Evolutionary conservation across 169 alveolate species (phyloP), one percentile per base, ranked within the genome.

Genomic region (Cryptosporidium andersoni): DNA sequence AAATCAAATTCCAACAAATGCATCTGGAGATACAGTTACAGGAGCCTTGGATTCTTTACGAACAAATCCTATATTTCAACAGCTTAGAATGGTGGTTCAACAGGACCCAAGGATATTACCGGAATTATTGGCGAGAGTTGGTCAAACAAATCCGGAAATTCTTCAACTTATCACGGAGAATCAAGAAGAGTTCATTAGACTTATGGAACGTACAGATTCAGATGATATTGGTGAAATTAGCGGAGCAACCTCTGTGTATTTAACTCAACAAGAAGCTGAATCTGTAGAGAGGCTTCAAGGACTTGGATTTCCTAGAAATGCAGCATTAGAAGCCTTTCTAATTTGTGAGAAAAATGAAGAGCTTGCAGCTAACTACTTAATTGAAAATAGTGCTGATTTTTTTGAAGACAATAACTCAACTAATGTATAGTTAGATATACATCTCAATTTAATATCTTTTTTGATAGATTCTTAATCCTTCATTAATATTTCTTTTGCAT

Each of bases 281-380:
- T 94, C 95, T 11, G 81, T 95, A 60, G 94, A 94, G 52, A 91
- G 96, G 80, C 92, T 96, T 65, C 95, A 91, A 64, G 91, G 93
- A 6, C 81, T 94, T 37, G 98, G 99, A 60, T 97, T 97, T 88
- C 93, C 98, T 42, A 93, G 97, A 56, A 94, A 92, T 52, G 95
- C 95, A 39, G 99, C 95, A 16, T 88, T 96, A 12, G 99, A 97
- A 89, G 99, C 99, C 11, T 97, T 91, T 90, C 82, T 97, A 60
- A 97, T 98, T 3, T 97, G 99, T 82, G 99, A 96, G 65, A 96
- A 96, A 85, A 94, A 97, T 81, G 99, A 96, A 90, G 98, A 94
- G 74, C 81, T 94, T 90, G 97, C 97, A 2, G 97, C 97, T n/a
- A 94, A 94, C 81, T 94, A 91, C 67, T 81, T 94, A 65, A 91